phyloP scores from a whole-genome alignment of 352 stramenopile genomes.

The Pythium plurisporium region DNA sequence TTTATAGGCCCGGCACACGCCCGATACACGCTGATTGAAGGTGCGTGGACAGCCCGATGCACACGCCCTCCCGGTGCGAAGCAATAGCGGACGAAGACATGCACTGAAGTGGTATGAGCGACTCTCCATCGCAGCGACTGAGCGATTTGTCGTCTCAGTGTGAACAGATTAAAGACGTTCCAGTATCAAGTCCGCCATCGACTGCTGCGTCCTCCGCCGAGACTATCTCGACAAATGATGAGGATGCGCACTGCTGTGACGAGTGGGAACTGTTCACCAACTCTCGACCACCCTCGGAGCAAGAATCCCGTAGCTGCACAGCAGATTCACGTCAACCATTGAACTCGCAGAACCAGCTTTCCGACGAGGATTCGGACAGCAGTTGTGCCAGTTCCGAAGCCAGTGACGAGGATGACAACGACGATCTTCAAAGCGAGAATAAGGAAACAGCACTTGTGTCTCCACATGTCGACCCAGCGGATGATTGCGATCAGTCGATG shows the following conservation, averaged over 20 bases:
- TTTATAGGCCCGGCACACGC: background rate
- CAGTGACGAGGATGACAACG: background rate
- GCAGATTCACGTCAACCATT: background rate
- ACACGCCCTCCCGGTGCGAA: background rate
- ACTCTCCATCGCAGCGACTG: background rate
- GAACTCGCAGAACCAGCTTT: background rate
- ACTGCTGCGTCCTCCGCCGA: conserved; percentile 15
- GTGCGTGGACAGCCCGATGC: background rate
- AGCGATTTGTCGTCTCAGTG: background rate
- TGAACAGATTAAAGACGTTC: background rate
- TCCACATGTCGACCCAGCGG: too few species aligned
- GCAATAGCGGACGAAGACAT: conserved; percentile 4
- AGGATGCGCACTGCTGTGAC: conserved; percentile 17
- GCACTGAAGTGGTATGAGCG: conserved; percentile 4
- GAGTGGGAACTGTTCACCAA: conserved; percentile 27
- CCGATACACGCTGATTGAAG: too few species aligned
- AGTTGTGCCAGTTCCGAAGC: background rate
- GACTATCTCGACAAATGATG: conserved; percentile 21
- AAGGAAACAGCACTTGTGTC: too few species aligned
- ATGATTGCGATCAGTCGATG: too few species aligned
- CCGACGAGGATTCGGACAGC: conserved; percentile 1
- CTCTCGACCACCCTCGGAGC: conserved; percentile 5
- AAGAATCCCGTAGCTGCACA: background rate
- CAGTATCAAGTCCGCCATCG: background rate
- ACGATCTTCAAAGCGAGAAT: too few species aligned